Evolutionary conservation across 164 flowering plant species (phyloP), one percentile per base, ranked within the genome.

Genomic region (Stephania japonica): DNA sequence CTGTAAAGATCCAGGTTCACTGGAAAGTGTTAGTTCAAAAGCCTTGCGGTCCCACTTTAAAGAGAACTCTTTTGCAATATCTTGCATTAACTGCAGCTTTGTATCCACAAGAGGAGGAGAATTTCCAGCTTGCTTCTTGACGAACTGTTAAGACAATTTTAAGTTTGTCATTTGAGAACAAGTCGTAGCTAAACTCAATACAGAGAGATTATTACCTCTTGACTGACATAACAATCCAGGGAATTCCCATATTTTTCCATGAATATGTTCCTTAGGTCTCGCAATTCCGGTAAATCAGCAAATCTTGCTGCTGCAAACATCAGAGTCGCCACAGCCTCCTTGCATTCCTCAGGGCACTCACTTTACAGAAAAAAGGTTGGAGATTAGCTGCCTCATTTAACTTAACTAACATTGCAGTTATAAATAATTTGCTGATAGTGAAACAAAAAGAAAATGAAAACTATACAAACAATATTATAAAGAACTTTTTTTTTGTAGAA

Each of bases 271-370:
- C 99, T 87, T 8, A 96, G 89, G 25, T 86, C 92, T 63, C 97
- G 92, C 67, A 96, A 78, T 73, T 93, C 97, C n/a, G 96, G 98
- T 67, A 95, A 81, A 80, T 92, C 98, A 32, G 98, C 88, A 80
- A 88, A 89, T 77, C 98, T 84, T 23, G 99, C 91, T 1, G 99
- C 98, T 65, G 99, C 99, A 84, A 84, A 89, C 86, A 90, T 88
- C 56, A 95, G 81, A 56, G 92, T 90, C 32, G 91, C 83, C 7
- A 89, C 89, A 69, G 97, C 91, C 80, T 85, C 91, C 78, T 83
- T 83, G 79, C 95, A 87, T 70, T 92, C 93, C 61, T 87, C 90
- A 42, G 98, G 98, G 77, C 97, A 95, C 56, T 85, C 93, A 69
- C 99, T 93, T 84, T 16, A 75, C 72, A 68, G 66, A 73, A 65